phyloP scores from a whole-genome alignment of 768 basidiomycete species.

The Boletus barrowsii region DNA sequence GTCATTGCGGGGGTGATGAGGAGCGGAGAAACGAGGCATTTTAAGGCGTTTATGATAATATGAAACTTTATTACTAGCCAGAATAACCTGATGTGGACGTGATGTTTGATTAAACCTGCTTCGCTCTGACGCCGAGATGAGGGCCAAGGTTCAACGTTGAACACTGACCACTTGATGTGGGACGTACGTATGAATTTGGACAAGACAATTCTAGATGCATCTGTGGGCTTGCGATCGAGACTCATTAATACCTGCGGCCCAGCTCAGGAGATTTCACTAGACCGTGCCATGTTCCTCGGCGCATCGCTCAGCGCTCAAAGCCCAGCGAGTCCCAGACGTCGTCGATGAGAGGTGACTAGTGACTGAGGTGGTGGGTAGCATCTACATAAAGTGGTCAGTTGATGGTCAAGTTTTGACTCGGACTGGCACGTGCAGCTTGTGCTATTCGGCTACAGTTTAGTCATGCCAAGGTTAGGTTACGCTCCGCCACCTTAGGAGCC shows the following conservation, averaged over 20 bases:
- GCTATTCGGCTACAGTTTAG: constrained; percentile 9
- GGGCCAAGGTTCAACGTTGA: constrained; percentile 4
- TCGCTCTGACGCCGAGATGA: constrained; percentile 28
- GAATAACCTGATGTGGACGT: background rate
- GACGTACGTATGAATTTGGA: constrained; percentile 7
- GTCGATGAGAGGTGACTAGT: background rate
- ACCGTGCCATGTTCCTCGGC: constrained; percentile 3
- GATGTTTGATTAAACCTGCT: constrained; percentile 10
- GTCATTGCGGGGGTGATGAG: constrained; percentile 23
- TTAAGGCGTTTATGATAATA: constrained; percentile 6
- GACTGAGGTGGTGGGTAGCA: background rate
- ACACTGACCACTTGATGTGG: constrained; percentile 8
- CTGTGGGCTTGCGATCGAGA: constrained; percentile 20
- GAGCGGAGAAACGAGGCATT: constrained; percentile 17
- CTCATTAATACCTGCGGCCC: constrained; percentile 8
- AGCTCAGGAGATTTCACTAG: constrained; percentile 7
- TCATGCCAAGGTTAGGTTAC: background rate
- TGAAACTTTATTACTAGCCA: constrained; percentile 21
- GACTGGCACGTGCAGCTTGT: constrained; percentile 1
- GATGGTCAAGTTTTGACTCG: background rate
- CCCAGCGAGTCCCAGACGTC: constrained; percentile 4
- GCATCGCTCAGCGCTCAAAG: background rate
- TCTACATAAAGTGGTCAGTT: background rate
- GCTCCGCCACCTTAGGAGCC: no score
- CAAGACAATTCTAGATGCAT: constrained; percentile 5